Conservation (phyloP, 192 early-diverging fungal species). For the Jimgerdemannia flammicorona region DNA sequence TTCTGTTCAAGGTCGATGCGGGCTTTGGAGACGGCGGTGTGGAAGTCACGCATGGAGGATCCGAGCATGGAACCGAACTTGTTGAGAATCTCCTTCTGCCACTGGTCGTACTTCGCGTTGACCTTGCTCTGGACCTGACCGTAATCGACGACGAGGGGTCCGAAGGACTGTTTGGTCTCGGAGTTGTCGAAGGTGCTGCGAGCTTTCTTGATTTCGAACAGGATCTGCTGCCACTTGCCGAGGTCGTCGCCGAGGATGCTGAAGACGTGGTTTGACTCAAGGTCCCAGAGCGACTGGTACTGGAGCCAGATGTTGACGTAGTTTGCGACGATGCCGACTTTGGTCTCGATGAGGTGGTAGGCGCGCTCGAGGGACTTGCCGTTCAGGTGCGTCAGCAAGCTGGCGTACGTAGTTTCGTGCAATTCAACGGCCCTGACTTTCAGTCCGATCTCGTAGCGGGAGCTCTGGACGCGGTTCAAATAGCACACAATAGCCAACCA, state of each 20-base stretch:
- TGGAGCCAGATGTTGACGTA: constrained; percentile 96
- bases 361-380: constrained; percentile 67
- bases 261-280: constrained; percentile 84
- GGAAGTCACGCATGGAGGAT: constrained; percentile 77
- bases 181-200: constrained; percentile 96
- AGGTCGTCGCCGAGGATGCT: constrained; percentile 85
- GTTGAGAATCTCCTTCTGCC: constrained; percentile 95
- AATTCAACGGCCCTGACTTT: constrained; percentile 48
- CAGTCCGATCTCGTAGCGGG: constrained; percentile 85
- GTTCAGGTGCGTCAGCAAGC: constrained; percentile 67
- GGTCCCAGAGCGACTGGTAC: constrained; percentile 98
- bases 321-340: constrained; percentile 66
- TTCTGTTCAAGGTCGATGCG: constrained; percentile 87
- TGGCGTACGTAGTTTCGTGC: constrained; percentile 62
- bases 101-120: constrained; percentile 94
- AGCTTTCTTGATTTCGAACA: constrained; percentile 91
- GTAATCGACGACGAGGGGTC: constrained; percentile 86
- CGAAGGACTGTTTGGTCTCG: constrained; percentile 84
- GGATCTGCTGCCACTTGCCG: constrained; percentile 86
- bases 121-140: constrained; percentile 99
- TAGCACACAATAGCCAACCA: constrained; percentile 91
- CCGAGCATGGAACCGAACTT: constrained; percentile 83
- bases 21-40: constrained; percentile 67
- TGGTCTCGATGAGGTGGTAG: constrained; percentile 81
- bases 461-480: constrained; percentile 80